Percentiles rank a stretch among this genome's conserved stretches.
These are phyloP conservation scores for Mycena capillaripes DNA, from an alignment of 768 basidiomycete genomes.

Conservation along the genomic window DNA sequence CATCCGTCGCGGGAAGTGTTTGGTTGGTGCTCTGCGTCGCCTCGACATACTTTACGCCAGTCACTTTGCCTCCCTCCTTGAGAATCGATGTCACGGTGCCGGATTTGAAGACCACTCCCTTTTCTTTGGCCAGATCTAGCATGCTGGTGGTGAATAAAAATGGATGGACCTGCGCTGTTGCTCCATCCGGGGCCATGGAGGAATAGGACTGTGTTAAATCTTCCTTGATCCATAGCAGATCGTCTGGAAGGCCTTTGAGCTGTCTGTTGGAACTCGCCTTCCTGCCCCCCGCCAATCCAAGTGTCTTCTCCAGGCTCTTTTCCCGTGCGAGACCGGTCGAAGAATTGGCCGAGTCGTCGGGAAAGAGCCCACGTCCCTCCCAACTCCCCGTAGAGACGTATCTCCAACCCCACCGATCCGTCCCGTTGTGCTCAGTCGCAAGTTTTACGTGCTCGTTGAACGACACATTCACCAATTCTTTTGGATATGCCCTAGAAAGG, in stretches of 20 bases:
- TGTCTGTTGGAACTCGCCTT: slow-evolving; percentile 33
- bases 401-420: slow-evolving; percentile 87
- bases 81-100: slow-evolving; percentile 63
- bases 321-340: slow-evolving; percentile 46
- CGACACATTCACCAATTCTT: slow-evolving; percentile 77
- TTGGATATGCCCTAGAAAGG: slow-evolving; percentile 90
- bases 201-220: slow-evolving; percentile 73
- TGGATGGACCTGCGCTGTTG: slow-evolving; percentile 85
- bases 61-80: slow-evolving; percentile 55
- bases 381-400: slow-evolving; percentile 80
- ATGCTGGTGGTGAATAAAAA: slow-evolving; percentile 81
- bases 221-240: slow-evolving; percentile 67
- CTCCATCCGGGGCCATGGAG: slow-evolving; percentile 67
- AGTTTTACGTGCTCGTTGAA: slow-evolving; percentile 82
- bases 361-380: slow-evolving; percentile 68
- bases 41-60: slow-evolving; percentile 62
- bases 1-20: slow-evolving; percentile 71
- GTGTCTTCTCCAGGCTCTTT: slow-evolving; percentile 70
- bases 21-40: slow-evolving; percentile 42
- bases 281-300: slow-evolving; percentile 55
- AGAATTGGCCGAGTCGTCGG: slow-evolving; percentile 28
- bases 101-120: slow-evolving; percentile 62
- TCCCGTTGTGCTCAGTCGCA: slow-evolving; percentile 77
- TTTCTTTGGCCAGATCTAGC: slow-evolving; percentile 72
- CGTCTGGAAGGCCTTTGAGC: slow-evolving; percentile 61